Percentiles rank a stretch among this genome's conserved stretches.
phyloP scores from a whole-genome alignment of 768 basidiomycete genomes.

The Suillus fuscotomentosus region DNA sequence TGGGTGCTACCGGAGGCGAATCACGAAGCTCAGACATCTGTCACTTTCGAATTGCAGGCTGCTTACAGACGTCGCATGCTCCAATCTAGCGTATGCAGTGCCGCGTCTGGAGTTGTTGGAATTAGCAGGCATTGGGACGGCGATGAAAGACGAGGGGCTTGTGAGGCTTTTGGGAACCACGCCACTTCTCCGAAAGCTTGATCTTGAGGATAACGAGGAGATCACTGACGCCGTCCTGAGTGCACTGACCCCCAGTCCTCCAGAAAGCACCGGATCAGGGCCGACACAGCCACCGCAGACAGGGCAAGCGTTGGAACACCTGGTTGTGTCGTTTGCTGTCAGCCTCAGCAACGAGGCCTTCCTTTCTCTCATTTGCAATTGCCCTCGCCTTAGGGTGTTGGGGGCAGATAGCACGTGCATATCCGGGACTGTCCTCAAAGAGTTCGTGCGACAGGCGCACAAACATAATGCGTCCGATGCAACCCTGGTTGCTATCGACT shows the following conservation, averaged over 20 bases:
- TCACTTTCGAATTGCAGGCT: constrained; percentile 67
- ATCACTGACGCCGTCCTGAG: constrained; percentile 73
- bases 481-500: constrained; percentile 70
- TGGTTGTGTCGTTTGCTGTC: constrained; percentile 67
- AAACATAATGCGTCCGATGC: constrained; percentile 50
- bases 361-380: constrained; percentile 59
- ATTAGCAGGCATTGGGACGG: constrained; percentile 69
- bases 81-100: constrained; percentile 66
- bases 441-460: constrained; percentile 61
- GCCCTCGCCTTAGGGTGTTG: constrained; percentile 58
- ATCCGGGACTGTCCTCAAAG: constrained; percentile 53
- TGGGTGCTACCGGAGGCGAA: constrained; percentile 51
- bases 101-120: constrained; percentile 79
- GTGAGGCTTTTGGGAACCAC: constrained; percentile 67
- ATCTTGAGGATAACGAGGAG: constrained; percentile 80
- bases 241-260: constrained; percentile 51
- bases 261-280: constrained; percentile 12
- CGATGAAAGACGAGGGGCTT: constrained; percentile 73
- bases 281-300: constrained; percentile 36
- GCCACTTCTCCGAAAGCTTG: constrained; percentile 69
- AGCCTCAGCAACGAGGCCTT: constrained; percentile 66
- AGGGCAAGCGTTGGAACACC: constrained; percentile 69
- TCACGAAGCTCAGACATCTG: constrained; percentile 72
- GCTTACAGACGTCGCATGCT: constrained; percentile 74
- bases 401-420: constrained; percentile 84